Evolutionary conservation across 1,139 yeast species (phyloP).

Genomic region (Maudiozyma humilis): DNA sequence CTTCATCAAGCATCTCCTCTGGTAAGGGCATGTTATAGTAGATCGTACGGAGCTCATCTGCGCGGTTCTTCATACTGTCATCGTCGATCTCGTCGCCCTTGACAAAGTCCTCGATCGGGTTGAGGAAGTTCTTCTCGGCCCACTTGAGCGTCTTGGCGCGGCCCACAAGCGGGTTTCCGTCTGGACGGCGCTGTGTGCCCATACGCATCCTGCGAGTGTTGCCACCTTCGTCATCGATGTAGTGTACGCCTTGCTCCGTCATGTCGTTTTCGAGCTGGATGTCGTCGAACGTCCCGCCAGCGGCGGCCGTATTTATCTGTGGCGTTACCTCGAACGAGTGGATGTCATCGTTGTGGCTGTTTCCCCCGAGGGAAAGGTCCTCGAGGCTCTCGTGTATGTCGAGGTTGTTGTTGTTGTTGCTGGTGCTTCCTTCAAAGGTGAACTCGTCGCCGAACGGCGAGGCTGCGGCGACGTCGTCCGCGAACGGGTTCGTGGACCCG

Average conservation of each 20-base stretch:
- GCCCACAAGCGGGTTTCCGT: slow-evolving; percentile 53
- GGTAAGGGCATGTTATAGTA: slow-evolving; percentile 70
- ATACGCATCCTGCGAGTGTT: slow-evolving; percentile 68
- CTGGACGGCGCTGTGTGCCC: slow-evolving; percentile 80
- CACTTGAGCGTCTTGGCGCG: slow-evolving; percentile 36
- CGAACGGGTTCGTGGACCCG: slow-evolving; percentile 12
- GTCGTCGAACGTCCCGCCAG: slow-evolving; percentile 20
- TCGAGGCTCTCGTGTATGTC: slow-evolving; percentile 10
- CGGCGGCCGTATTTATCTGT: slow-evolving; percentile 10
- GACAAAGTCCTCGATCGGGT: slow-evolving; percentile 27
- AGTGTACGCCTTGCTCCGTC: slow-evolving; percentile 10
- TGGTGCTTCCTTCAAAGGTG: slow-evolving; percentile 24
- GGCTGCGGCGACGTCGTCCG: slow-evolving; percentile 14
- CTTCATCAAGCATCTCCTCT: slow-evolving; percentile 47
- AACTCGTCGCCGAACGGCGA: slow-evolving; percentile 27
- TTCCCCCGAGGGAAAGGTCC: slow-evolving; percentile 10
- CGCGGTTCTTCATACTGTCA: slow-evolving; percentile 25
- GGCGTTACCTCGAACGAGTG: slow-evolving; percentile 29
- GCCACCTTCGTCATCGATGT: slow-evolving; percentile 5
- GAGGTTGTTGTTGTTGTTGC: slow-evolving; percentile 1
- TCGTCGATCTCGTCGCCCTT: slow-evolving; percentile 20
- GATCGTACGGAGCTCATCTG: slow-evolving; percentile 40
- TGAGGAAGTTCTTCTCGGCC: slow-evolving; percentile 30
- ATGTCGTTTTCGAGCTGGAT: slow-evolving; percentile 21
- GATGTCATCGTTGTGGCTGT: slow-evolving; percentile 16